Evolutionary conservation across 306 rosid species (phyloP).

Genomic region (Datisca glomerata): DNA sequence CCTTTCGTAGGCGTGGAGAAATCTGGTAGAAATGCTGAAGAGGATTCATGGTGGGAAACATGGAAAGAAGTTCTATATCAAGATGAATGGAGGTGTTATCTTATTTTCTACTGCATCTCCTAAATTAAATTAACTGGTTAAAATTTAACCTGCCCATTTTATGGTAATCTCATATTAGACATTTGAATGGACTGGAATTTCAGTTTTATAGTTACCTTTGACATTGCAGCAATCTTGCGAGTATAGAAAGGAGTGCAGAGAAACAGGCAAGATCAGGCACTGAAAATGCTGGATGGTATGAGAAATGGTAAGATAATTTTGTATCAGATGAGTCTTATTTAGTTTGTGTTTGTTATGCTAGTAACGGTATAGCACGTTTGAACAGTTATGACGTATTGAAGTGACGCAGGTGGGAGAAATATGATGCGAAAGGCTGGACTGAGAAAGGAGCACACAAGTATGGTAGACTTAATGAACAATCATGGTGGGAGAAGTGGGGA

Average conservation of each 20-base stretch:
- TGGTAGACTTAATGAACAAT: conserved; percentile 92
- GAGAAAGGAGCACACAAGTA: conserved; percentile 96
- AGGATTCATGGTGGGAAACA: conserved; percentile 99
- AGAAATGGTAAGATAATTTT: conserved; percentile 64
- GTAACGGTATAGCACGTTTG: no score
- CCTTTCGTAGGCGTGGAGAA: conserved; percentile 67
- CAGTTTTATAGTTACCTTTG: not conserved
- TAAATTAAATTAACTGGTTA: no score
- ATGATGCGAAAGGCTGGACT: conserved; percentile 95
- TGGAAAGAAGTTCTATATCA: conserved; percentile 98
- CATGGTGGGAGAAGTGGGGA: conserved; percentile 99
- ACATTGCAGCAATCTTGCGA: conserved; percentile 67
- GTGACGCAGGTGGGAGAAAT: conserved; percentile 88
- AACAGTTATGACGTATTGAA: conserved; percentile 8
- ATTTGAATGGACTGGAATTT: no score
- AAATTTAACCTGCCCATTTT: no score
- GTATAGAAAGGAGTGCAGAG: conserved; percentile 95
- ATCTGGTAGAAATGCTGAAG: conserved; percentile 86
- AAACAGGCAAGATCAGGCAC: conserved; percentile 93
- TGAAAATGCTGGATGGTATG: conserved; percentile 97
- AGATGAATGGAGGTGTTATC: conserved; percentile 93
- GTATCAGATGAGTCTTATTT: not conserved
- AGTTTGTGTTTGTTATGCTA: not conserved
- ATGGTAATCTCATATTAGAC: no score
- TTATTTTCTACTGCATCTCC: conserved; percentile 2